Evolutionary conservation across 176 grass and related monocot species (phyloP).

Genomic region (Zizania latifolia): DNA sequence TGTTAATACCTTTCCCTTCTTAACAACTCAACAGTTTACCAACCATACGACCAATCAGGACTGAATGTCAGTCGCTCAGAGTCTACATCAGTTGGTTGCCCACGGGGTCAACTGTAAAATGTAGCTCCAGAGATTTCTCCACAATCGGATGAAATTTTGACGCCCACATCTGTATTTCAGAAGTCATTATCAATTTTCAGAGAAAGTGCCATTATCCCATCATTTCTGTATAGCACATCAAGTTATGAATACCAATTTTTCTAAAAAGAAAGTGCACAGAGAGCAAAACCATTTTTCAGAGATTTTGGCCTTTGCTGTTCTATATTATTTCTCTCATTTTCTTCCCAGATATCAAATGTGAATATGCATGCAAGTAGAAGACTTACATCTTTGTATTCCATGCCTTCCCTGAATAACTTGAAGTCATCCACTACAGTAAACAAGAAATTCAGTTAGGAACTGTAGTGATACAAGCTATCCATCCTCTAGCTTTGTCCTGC

Average conservation of each 20-base stretch:
- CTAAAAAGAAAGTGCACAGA: not conserved
- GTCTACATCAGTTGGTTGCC: conserved; percentile 61
- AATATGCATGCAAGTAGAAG: not conserved
- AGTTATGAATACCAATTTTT: not conserved
- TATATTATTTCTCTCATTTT: not conserved
- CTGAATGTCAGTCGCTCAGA: not conserved
- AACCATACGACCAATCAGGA: not conserved
- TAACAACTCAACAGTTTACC: not conserved
- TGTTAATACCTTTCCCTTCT: not conserved
- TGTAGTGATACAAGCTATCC: not conserved
- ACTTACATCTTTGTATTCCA: conserved; percentile 70
- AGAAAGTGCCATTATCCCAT: not conserved
- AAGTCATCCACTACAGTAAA: conserved; percentile 63
- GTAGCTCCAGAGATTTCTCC: conserved; percentile 44
- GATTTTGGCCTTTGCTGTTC: not conserved
- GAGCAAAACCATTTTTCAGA: not conserved
- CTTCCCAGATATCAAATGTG: not conserved
- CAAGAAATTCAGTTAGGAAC: conserved; percentile 8
- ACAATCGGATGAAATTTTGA: conserved; percentile 50
- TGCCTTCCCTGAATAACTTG: conserved; percentile 59
- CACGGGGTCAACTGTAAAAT: conserved; percentile 63
- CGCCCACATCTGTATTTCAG: conserved; percentile 61
- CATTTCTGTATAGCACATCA: not conserved
- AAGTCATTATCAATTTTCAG: not conserved
- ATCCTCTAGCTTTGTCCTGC: not conserved